These are phyloP conservation scores for Dioszegia crocea DNA, from an alignment of 768 basidiomycete species.

Conservation along the genomic window DNA sequence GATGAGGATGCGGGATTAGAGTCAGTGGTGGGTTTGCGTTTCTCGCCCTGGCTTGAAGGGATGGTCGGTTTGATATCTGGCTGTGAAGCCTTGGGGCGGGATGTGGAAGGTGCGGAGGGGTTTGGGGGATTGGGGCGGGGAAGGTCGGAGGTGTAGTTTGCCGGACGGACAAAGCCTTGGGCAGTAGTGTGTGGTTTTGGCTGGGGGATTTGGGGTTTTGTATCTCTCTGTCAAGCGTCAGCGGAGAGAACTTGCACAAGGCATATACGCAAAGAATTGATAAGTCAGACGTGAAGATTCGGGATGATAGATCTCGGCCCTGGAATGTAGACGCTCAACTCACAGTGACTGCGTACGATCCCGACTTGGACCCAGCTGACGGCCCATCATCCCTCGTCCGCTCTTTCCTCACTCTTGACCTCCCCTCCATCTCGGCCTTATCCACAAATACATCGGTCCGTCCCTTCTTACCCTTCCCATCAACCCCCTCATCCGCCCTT, in stretches of 20 bases:
- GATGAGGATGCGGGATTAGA: background rate
- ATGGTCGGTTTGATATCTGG: conserved; percentile 1
- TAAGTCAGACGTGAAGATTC: no score
- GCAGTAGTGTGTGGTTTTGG: conserved; percentile 2
- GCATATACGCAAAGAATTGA: no score
- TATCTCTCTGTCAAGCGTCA: background rate
- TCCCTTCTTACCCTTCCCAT: background rate
- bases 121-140: background rate
- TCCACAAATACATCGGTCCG: background rate
- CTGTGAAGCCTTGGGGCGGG: background rate
- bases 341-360: no score
- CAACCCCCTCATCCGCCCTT: no score
- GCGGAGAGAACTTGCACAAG: no score
- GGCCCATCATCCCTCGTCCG: background rate
- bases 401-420: background rate
- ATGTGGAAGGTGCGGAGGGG: background rate
- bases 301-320: no score
- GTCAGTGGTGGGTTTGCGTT: background rate
- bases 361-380: no score
- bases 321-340: no score
- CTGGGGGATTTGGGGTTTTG: background rate
- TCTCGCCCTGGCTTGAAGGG: background rate
- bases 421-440: background rate
- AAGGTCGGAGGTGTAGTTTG: conserved; percentile 9
- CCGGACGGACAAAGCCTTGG: conserved; percentile 3